Evolutionary conservation across 1,284 basidiomycete species (phyloP).

Genomic region (Cutaneotrichosporon curvatum): DNA sequence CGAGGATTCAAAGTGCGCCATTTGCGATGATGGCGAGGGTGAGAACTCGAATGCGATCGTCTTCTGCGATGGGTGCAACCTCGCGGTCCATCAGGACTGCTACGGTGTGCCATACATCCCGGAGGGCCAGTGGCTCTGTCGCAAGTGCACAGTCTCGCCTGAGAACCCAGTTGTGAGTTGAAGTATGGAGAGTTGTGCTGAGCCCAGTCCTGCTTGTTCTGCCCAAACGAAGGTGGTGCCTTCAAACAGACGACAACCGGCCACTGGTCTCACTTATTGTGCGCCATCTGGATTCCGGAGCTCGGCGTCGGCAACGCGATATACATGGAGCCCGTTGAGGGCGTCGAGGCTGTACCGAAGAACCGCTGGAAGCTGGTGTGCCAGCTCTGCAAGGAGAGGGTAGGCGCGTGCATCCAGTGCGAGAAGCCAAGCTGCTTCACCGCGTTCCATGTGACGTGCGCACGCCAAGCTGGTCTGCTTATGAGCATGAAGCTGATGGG

Average conservation of each 20-base stretch:
- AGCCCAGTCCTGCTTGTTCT: conserved; percentile 76
- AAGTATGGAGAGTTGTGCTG: not conserved
- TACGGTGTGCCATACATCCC: conserved; percentile 99
- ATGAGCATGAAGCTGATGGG: conserved; percentile 76
- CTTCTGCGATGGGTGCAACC: conserved; percentile 98
- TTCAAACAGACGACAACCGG: conserved; percentile 95
- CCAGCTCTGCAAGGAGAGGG: conserved; percentile 69
- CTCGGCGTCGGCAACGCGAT: conserved; percentile 88
- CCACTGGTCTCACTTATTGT: conserved; percentile 93
- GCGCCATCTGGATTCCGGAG: conserved; percentile 97
- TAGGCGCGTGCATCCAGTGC: conserved; percentile 96
- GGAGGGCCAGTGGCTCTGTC: conserved; percentile 97
- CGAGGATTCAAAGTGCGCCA: conserved; percentile 90
- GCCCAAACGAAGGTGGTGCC: conserved; percentile 93
- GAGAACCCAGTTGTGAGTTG: conserved; percentile 81
- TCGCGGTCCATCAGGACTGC: conserved; percentile 98
- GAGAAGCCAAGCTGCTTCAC: conserved; percentile 83
- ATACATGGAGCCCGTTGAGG: conserved; percentile 97
- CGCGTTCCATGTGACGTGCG: conserved; percentile 94
- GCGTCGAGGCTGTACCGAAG: conserved; percentile 80
- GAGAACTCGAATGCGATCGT: conserved; percentile 99
- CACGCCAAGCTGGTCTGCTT: conserved; percentile 71
- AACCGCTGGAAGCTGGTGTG: conserved; percentile 94
- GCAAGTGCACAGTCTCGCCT: conserved; percentile 96
- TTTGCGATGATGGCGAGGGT: conserved; percentile 97